Evolutionary conservation across 2,329 filamentous ascomycete species (phyloP).

Genomic region (Ophiobolus disseminans): DNA sequence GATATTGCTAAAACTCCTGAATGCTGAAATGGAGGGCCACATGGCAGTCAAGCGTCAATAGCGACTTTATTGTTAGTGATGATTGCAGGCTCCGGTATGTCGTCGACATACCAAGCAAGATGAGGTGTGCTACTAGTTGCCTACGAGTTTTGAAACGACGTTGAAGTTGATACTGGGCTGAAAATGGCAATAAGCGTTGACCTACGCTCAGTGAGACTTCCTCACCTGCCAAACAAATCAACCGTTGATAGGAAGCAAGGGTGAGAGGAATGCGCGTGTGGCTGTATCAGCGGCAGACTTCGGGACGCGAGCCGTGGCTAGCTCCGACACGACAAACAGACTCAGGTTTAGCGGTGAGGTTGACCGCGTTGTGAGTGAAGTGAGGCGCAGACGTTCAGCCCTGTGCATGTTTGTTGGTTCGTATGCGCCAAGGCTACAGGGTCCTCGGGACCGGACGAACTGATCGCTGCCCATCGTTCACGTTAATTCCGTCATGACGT

Average conservation of each 20-base stretch:
- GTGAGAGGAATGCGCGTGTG: constrained; percentile 3
- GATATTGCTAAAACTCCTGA: constrained; percentile 32
- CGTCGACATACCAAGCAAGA: constrained; percentile 16
- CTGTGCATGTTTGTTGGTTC: constrained; percentile 1
- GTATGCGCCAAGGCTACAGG: constrained; percentile 13
- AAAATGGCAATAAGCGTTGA: neutral
- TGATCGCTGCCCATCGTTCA: neutral
- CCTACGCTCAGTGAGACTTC: neutral
- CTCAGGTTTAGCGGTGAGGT: neutral
- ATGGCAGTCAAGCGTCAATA: constrained; percentile 17
- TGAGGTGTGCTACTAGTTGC: neutral
- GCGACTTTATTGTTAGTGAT: constrained; percentile 18
- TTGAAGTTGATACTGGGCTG: neutral
- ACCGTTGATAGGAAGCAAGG: neutral
- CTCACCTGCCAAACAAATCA: neutral
- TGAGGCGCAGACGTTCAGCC: constrained; percentile 11
- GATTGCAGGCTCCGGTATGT: constrained; percentile 3
- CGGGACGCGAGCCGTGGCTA: too few relatives aligned
- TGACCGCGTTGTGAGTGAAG: constrained; percentile 1
- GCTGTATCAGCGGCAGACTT: too few relatives aligned
- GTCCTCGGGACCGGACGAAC: constrained; percentile 14
- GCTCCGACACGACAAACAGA: too few relatives aligned
- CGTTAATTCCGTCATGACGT: constrained; percentile 23
- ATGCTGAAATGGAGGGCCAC: constrained; percentile 39
- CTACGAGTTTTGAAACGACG: neutral